phyloP scores from a whole-genome alignment of 352 stramenopile species.

The Globisporangium camurandrum region DNA sequence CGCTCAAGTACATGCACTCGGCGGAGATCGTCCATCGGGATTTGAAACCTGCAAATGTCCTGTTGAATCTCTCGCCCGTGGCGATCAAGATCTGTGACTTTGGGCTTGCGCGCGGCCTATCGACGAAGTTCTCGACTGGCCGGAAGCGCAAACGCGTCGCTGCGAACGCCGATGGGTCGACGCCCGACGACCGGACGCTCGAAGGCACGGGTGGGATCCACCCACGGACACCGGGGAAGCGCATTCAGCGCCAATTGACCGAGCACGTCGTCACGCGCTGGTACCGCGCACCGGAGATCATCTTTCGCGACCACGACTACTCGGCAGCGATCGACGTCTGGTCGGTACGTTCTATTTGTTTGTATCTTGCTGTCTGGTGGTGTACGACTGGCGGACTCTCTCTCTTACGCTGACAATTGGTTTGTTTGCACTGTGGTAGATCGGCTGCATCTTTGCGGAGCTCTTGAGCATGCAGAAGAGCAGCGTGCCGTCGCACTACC shows the following conservation, averaged over 20 bases:
- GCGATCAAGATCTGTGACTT: conserved; percentile 87
- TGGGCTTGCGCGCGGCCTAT: conserved; percentile 64
- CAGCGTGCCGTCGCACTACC: conserved; percentile 91
- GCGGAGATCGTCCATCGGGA: conserved; percentile 86
- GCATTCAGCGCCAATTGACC: conserved; percentile 88
- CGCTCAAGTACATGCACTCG: conserved; percentile 88
- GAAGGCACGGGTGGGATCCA: conserved; percentile 61
- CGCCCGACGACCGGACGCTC: conserved; percentile 46
- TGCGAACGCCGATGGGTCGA: conserved; percentile 25
- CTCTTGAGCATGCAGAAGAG: conserved; percentile 95
- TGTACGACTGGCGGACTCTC: neutral
- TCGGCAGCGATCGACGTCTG: conserved; percentile 84
- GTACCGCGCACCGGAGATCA: conserved; percentile 94
- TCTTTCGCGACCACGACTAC: conserved; percentile 88
- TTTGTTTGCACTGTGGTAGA: conserved; percentile 17
- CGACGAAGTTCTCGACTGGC: conserved; percentile 39
- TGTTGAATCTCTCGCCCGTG: conserved; percentile 81
- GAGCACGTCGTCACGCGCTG: conserved; percentile 94
- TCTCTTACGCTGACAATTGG: neutral
- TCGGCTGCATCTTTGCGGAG: conserved; percentile 95
- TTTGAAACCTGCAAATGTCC: conserved; percentile 83
- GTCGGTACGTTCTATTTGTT: conserved; percentile 48
- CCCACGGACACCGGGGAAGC: conserved; percentile 61
- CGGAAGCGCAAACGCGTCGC: conserved; percentile 57
- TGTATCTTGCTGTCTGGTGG: neutral